These are phyloP conservation scores for Aspergillus quadrilineatus DNA, from an alignment of 2,329 filamentous ascomycete genomes.

Conservation along the genomic window DNA sequence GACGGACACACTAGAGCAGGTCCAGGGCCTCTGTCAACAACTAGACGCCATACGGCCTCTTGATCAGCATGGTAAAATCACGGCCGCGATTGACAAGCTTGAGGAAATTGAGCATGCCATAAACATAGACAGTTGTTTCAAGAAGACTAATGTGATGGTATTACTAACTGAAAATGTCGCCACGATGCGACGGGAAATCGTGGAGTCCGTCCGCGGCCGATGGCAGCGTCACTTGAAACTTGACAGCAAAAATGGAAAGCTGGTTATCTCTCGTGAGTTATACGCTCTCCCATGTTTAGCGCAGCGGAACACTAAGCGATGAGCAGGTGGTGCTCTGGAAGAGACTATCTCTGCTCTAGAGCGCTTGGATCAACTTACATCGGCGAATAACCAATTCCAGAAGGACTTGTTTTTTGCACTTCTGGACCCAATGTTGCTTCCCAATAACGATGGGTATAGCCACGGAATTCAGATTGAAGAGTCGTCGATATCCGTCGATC, in stretches of 20 bases:
- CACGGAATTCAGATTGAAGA: slow-evolving; percentile 28
- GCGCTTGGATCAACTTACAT: slow-evolving; percentile 32
- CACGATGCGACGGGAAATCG: slow-evolving; percentile 65
- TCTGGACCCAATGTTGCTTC: slow-evolving; percentile 34
- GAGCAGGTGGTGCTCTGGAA: slow-evolving; percentile 25
- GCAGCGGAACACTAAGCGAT: slow-evolving; percentile 6
- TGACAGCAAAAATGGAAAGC: slow-evolving; percentile 54
- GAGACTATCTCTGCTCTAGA: slow-evolving; percentile 33
- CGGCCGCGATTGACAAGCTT: slow-evolving; percentile 49
- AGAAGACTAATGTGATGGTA: slow-evolving; percentile 41
- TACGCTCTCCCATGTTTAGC: neutral
- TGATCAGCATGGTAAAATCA: slow-evolving; percentile 46
- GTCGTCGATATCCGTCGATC: slow-evolving; percentile 29
- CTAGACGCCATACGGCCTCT: slow-evolving; percentile 50
- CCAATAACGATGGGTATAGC: slow-evolving; percentile 25
- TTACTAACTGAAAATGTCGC: slow-evolving; percentile 65
- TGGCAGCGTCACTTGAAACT: slow-evolving; percentile 70
- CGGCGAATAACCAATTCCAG: slow-evolving; percentile 33
- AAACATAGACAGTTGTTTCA: slow-evolving; percentile 28
- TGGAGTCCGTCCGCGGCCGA: slow-evolving; percentile 64
- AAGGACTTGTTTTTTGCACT: slow-evolving; percentile 33
- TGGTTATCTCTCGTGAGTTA: slow-evolving; percentile 60
- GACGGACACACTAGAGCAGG: slow-evolving; percentile 50
- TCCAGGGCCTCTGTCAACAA: slow-evolving; percentile 51
- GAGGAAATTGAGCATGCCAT: slow-evolving; percentile 43